A percentile compares a stretch with the other conserved stretches of the same genome.
phyloP scores from a whole-genome alignment of 768 basidiomycete genomes.

The Tulasnella sp. region DNA sequence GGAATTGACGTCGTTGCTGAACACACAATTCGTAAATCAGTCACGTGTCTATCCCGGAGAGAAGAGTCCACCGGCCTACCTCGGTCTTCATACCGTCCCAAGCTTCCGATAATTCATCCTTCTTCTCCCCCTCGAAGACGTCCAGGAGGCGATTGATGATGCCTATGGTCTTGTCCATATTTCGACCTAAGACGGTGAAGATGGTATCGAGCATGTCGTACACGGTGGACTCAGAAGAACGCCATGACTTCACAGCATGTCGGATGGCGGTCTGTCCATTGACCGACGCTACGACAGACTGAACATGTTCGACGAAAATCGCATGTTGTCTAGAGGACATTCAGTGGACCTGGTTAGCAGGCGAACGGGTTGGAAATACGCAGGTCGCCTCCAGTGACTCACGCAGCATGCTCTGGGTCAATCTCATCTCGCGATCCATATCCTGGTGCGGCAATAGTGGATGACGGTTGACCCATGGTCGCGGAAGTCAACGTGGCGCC shows the following conservation, averaged over 20 bases:
- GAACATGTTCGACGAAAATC: conserved; percentile 54
- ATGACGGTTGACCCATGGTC: not conserved
- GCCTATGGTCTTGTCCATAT: conserved; percentile 64
- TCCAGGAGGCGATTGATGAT: conserved; percentile 66
- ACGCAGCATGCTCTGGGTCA: conserved; percentile 50
- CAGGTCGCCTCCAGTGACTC: conserved; percentile 23
- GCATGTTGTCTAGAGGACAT: conserved; percentile 46
- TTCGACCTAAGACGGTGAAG: conserved; percentile 63
- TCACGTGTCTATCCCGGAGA: not conserved
- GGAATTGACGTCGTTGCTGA: conserved; percentile 79
- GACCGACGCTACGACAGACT: conserved; percentile 41
- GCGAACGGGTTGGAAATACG: too few species aligned
- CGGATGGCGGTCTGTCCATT: conserved; percentile 53
- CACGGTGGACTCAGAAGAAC: conserved; percentile 63
- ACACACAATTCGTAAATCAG: not conserved
- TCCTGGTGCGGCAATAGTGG: not conserved
- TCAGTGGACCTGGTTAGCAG: not conserved
- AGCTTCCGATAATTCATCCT: conserved; percentile 55
- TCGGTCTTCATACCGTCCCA: conserved; percentile 82
- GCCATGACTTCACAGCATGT: conserved; percentile 70
- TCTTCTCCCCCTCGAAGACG: conserved; percentile 75
- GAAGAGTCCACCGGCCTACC: conserved; percentile 32
- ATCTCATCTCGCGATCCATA: conserved; percentile 26
- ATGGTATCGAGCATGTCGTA: conserved; percentile 79
- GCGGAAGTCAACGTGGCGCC: conserved; percentile 8